Percentiles rank a stretch among this genome's conserved stretches.
phyloP scores from a whole-genome alignment of 1,284 basidiomycete genomes.

The Abortiporus biennis region DNA sequence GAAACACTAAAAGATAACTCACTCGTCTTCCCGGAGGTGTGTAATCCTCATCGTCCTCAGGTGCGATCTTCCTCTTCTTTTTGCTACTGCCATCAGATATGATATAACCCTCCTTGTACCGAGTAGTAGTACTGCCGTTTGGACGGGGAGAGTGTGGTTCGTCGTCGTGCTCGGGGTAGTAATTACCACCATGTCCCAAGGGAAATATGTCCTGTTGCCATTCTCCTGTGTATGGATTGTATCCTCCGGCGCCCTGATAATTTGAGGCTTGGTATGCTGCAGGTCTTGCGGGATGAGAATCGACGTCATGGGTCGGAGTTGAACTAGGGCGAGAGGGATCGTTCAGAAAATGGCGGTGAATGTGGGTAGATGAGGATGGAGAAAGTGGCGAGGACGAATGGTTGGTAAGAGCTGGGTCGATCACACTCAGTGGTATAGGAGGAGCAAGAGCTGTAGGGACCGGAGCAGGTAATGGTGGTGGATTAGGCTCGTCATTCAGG shows the following conservation, averaged over 20 bases:
- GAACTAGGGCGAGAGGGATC: slow-evolving; percentile 21
- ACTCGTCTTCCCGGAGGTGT: slow-evolving; percentile 49
- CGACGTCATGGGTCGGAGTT: slow-evolving; percentile 14
- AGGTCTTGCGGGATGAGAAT: not conserved
- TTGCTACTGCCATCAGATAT: slow-evolving; percentile 35
- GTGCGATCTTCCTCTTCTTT: slow-evolving; percentile 41
- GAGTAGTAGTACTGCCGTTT: slow-evolving; percentile 17
- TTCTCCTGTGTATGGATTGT: slow-evolving; percentile 19
- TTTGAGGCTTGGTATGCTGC: not conserved
- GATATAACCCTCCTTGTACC: slow-evolving; percentile 21
- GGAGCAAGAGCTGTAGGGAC: slow-evolving; percentile 13
- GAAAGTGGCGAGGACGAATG: slow-evolving; percentile 19
- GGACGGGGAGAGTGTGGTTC: slow-evolving; percentile 22
- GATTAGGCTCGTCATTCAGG: slow-evolving; percentile 61
- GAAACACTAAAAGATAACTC: slow-evolving; percentile 22
- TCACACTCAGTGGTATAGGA: slow-evolving; percentile 6
- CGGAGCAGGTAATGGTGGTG: slow-evolving; percentile 19
- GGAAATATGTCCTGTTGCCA: slow-evolving; percentile 23
- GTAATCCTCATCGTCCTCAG: slow-evolving; percentile 48
- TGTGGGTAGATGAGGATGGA: slow-evolving; percentile 15
- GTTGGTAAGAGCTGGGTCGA: slow-evolving; percentile 13
- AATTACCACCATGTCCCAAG: slow-evolving; percentile 30
- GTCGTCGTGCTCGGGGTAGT: slow-evolving; percentile 27
- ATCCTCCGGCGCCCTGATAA: not conserved
- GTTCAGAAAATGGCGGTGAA: slow-evolving; percentile 11